A percentile compares a stretch with the other conserved stretches of the same genome.
phyloP scores from a whole-genome alignment of 2,329 filamentous ascomycete species.

The Fusarium pseudocircinatum region DNA sequence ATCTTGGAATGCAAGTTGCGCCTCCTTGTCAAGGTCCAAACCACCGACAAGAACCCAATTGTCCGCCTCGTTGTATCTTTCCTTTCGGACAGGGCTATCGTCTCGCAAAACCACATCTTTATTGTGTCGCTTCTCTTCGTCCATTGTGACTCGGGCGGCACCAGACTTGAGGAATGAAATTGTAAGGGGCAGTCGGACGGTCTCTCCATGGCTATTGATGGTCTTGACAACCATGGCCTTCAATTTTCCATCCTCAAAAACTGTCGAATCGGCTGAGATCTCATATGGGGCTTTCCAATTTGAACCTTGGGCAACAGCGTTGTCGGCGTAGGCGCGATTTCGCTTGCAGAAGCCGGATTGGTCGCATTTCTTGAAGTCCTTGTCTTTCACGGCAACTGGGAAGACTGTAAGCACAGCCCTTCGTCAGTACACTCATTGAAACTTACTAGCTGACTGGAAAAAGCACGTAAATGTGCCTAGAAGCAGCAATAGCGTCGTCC shows the following conservation, averaged over 20 bases:
- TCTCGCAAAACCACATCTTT: constrained; percentile 90
- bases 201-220: constrained; percentile 68
- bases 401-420: constrained; percentile 28
- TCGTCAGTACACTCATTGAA: too few relatives aligned
- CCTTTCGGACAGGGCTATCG: constrained; percentile 84
- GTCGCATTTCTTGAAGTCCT: constrained; percentile 96
- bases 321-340: constrained; percentile 89
- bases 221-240: constrained; percentile 85
- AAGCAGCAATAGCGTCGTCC: constrained; percentile 72
- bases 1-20: constrained; percentile 72
- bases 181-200: constrained; percentile 81
- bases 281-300: constrained; percentile 84
- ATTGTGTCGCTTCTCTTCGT: constrained; percentile 90
- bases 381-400: constrained; percentile 86
- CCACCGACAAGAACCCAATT: constrained; percentile 89
- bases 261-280: constrained; percentile 75
- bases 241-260: constrained; percentile 82
- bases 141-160: constrained; percentile 84
- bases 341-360: constrained; percentile 98
- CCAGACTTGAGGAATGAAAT: constrained; percentile 92
- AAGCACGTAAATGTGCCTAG: constrained; percentile 68
- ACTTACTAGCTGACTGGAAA: constrained; percentile 71
- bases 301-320: constrained; percentile 69
- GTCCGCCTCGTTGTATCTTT: constrained; percentile 92
- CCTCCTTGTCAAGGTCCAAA: constrained; percentile 75